Base-by-base conservation (phyloP, 2,329 filamentous ascomycete species). In the Talaromyces sp. region DNA sequence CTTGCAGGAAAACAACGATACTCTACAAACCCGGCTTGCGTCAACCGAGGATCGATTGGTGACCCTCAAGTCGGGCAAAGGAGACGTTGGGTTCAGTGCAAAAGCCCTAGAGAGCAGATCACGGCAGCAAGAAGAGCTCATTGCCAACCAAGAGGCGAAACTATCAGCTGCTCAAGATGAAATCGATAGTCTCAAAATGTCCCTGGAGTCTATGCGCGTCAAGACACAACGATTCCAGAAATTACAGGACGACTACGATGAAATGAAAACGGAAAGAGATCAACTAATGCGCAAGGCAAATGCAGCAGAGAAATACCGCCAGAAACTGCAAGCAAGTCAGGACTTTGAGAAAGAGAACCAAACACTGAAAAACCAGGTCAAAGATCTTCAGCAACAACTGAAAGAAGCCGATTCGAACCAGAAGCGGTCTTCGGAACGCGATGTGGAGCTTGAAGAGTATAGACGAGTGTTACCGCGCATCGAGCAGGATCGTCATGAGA, bases 141-240 rank as follows among this genome's bases (percentile, higher is more conserved):
- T 92, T 66, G 84, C 85, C 39, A 81, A 79, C 22, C 83, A 90
- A 64, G 89, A 92, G 69, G 80, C 81, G 19, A 82, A 89, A 64
- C 73, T 87, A 10, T 82, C 88, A 58, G 77, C 80, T 33, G 65
- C 73, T 31, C 73, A 78, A 59, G 70, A 76, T 57, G 74, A 78
- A 59, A 71, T 76, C 6, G 75, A 77, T 61, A 72, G 73, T 28
- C 64, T 79, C 28, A 70, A 73, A 19, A 78, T 77, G 71, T 72
- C 70, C 0, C 69, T 76, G 22, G 75, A 78, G 59, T 74, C 75
- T 5, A 64, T 78, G 58, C 73, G 73, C 45, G 71, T 76, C 57
- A 77, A 78, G 63, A 74, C 74, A 17, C 73, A 78, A 59, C 72
- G 74, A 35, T 74, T 73, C 37, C 76, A 77, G 60, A 76, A 76